phyloP scores from a whole-genome alignment of 768 basidiomycete species.

The Auriscalpium orientale region DNA sequence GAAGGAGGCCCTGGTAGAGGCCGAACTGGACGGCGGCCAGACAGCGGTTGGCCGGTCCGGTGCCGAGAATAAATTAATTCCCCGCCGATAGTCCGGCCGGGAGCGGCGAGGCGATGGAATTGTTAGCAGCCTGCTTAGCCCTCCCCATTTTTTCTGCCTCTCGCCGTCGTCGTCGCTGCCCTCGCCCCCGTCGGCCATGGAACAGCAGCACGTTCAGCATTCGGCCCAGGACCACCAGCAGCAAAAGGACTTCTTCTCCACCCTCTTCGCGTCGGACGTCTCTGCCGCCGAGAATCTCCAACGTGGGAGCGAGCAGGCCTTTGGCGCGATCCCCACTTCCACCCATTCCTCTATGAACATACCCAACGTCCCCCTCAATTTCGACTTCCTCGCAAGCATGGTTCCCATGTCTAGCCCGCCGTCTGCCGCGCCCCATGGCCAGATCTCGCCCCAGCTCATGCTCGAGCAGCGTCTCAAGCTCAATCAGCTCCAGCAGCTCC shows the following conservation, averaged over 20 bases:
- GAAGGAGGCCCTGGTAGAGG: no score
- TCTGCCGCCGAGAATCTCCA: slow-evolving; percentile 5
- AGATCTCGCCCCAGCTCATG: slow-evolving; percentile 38
- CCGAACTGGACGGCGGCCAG: no score
- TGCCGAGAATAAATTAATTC: no score
- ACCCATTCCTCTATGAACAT: slow-evolving; percentile 14
- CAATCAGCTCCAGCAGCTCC: slow-evolving; percentile 67
- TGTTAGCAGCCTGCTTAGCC: no score
- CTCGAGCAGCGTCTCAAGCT: slow-evolving; percentile 76
- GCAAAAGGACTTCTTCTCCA: slow-evolving; percentile 23
- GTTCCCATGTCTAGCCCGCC: slow-evolving; percentile 38
- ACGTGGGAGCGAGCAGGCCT: slow-evolving; percentile 10
- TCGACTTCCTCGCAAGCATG: slow-evolving; percentile 44
- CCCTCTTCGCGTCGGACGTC: slow-evolving; percentile 19
- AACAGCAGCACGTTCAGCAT: slow-evolving; percentile 6
- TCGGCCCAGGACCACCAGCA: slow-evolving; percentile 10
- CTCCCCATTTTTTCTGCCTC: no score
- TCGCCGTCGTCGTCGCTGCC: neutral
- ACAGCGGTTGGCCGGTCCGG: no score
- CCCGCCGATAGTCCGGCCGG: no score
- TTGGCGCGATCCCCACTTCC: slow-evolving; percentile 13
- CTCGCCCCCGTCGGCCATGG: slow-evolving; percentile 3
- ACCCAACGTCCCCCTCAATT: slow-evolving; percentile 25
- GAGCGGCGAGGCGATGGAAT: no score
- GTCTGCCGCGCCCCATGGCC: slow-evolving; percentile 18